These are phyloP conservation scores for Willaertia magna DNA, from an alignment of 208 protist species.

Conservation along the genomic window DNA sequence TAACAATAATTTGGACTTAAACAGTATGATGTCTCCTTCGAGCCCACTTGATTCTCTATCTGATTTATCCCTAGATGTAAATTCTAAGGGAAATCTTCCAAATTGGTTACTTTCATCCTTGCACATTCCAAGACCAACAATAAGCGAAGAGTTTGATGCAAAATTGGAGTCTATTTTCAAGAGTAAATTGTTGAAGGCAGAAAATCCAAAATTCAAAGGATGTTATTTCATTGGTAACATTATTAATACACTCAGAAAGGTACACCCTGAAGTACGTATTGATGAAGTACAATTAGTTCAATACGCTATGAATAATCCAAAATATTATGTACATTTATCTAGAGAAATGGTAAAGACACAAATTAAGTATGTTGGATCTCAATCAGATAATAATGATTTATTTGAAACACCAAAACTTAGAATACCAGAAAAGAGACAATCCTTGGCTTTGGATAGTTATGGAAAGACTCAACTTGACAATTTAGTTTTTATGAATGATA, in stretches of 20 bases:
- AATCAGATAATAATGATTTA: too few species aligned
- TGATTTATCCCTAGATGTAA: background rate
- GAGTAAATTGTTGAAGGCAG: background rate
- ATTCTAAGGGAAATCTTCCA: background rate
- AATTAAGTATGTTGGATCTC: background rate
- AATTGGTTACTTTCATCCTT: background rate
- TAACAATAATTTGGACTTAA: background rate
- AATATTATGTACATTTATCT: constrained; percentile 3
- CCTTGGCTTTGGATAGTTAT: too few species aligned
- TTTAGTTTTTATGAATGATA: too few species aligned
- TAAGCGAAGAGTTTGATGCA: background rate
- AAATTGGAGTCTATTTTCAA: background rate
- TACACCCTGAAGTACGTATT: background rate
- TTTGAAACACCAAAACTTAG: too few species aligned
- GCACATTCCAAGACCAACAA: background rate
- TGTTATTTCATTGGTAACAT: constrained; percentile 12
- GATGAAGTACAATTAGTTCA: background rate
- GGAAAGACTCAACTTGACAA: too few species aligned
- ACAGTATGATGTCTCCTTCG: background rate
- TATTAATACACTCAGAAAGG: constrained; percentile 10
- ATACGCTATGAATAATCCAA: background rate
- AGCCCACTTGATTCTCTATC: background rate
- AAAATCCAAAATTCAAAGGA: constrained; percentile 9
- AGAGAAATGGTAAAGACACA: constrained; percentile 14
- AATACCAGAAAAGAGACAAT: too few species aligned